Base-by-base conservation (phyloP, 768 basidiomycete genomes). In the Boletus speciosus region DNA sequence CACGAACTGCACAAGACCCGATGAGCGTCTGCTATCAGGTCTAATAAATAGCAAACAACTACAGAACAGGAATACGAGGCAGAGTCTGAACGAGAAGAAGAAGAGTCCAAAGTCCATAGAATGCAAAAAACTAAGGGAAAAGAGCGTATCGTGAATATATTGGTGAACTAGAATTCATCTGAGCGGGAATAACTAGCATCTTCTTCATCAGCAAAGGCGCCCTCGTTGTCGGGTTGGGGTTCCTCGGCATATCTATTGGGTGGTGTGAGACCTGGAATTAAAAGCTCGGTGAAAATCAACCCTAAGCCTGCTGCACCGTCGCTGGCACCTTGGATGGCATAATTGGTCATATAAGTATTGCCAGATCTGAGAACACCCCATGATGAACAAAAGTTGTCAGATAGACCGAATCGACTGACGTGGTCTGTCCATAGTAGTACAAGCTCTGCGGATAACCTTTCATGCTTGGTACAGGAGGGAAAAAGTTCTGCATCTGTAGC, bases 221-320 rank as follows among this genome's bases (percentile, higher is more conserved):
- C 49, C 7, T 25, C 14, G 9, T 46, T 11, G 32, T 57, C 35
- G 3, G 39, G 46, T 4, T 49, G 55, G 6, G 49, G 14, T 23
- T 44, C 45, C 16, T 49, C 54, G 31, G 27, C 11, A 37, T 57
- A 63, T 37, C 66, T 68, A 48, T 47, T 14, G 19, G 19, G 39
- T 55, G 43, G 35, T 49, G 23, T 66, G 47, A 64, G 61, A 49
- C 41, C 31, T 27, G 40, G 29, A 34, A 35, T 43, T 16, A 52
- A 46, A 49, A 41, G 48, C 38, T 43, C 8, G 4, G 49, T 56
- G 42, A 60, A 59, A 54, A 56, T 52, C 16, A 54, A 65, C 65
- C 58, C 45, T 27, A 54, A 40, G 58, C 49, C 48, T 34, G 55
- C 23, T 40, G 14, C 32, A 15, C 41, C 47, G 2, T 54, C 44